phyloP scores from a whole-genome alignment of 2,329 filamentous ascomycete genomes.

The Metarhizium brunneum region DNA sequence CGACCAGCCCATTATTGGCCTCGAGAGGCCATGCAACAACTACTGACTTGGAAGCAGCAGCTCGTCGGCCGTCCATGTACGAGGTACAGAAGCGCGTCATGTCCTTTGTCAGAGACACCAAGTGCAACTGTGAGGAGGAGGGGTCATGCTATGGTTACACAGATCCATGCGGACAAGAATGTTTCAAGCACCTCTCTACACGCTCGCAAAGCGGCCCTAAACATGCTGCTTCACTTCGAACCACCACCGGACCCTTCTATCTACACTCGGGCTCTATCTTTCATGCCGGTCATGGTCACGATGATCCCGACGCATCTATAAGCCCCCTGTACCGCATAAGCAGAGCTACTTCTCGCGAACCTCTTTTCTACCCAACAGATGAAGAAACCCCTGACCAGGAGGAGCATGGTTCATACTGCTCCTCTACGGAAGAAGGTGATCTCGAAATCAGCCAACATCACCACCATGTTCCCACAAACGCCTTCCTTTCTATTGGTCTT shows the following conservation, averaged over 20 bases:
- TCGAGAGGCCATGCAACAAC: constrained; percentile 17
- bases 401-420: constrained; percentile 14
- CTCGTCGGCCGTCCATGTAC: constrained; percentile 43
- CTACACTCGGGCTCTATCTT: constrained; percentile 17
- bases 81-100: constrained; percentile 47
- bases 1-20: constrained; percentile 13
- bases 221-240: constrained; percentile 29
- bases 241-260: constrained; percentile 27
- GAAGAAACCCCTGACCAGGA: constrained; percentile 14
- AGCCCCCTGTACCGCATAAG: constrained; percentile 27
- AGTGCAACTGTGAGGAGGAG: constrained; percentile 50
- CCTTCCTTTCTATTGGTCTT: constrained; percentile 88
- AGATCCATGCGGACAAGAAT: constrained; percentile 57
- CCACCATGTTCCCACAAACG: constrained; percentile 90
- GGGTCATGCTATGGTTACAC: constrained; percentile 56
- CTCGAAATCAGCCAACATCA: constrained; percentile 59
- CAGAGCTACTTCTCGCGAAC: constrained; percentile 30
- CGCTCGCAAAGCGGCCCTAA: constrained; percentile 23
- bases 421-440: constrained; percentile 28
- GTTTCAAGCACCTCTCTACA: constrained; percentile 47
- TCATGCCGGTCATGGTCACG: constrained; percentile 15
- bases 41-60: constrained; percentile 19
- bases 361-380: constrained; percentile 18
- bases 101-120: constrained; percentile 58
- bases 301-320: constrained; percentile 16